A percentile compares a stretch with the other conserved stretches of the same genome.
These are phyloP conservation scores for Trametes gibbosa DNA, from an alignment of 768 basidiomycete species.

Conservation along the genomic window DNA sequence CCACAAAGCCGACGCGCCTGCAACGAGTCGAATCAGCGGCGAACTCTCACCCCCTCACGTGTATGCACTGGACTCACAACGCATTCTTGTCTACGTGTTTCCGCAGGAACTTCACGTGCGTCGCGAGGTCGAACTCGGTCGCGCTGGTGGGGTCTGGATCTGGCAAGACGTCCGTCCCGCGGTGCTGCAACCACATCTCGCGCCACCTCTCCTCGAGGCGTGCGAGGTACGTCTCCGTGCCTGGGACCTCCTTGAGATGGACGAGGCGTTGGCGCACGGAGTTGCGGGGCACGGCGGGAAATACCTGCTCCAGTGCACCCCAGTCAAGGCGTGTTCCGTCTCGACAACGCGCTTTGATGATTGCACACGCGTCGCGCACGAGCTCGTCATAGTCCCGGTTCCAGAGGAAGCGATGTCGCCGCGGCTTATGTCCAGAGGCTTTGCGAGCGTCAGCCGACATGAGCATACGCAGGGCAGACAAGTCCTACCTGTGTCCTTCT, in stretches of 20 bases:
- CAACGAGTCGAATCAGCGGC: neutral
- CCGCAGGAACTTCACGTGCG: constrained; percentile 81
- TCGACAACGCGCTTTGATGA: constrained; percentile 79
- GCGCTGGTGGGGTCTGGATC: constrained; percentile 69
- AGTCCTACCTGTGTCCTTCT: constrained; percentile 38
- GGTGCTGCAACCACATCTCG: constrained; percentile 69
- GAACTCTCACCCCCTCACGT: neutral
- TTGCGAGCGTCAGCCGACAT: neutral
- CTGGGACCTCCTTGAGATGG: constrained; percentile 56
- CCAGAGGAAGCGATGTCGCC: constrained; percentile 79
- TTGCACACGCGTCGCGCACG: constrained; percentile 77
- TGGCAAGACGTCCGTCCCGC: constrained; percentile 62
- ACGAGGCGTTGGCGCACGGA: constrained; percentile 68
- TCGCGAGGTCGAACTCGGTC: constrained; percentile 73
- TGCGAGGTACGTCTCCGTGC: constrained; percentile 71
- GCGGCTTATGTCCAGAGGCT: constrained; percentile 19
- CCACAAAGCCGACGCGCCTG: constrained; percentile 64
- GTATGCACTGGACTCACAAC: constrained; percentile 52
- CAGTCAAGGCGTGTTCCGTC: constrained; percentile 60
- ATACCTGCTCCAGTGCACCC: constrained; percentile 73
- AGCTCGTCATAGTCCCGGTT: constrained; percentile 86
- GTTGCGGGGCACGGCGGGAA: constrained; percentile 71
- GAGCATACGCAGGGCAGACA: neutral
- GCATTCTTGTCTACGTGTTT: constrained; percentile 82
- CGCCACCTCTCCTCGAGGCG: constrained; percentile 83